A percentile compares a stretch with the other conserved stretches of the same genome.
Conservation (phyloP, 1,284 basidiomycete species). For the Cutaneotrichosporon mucoides region DNA sequence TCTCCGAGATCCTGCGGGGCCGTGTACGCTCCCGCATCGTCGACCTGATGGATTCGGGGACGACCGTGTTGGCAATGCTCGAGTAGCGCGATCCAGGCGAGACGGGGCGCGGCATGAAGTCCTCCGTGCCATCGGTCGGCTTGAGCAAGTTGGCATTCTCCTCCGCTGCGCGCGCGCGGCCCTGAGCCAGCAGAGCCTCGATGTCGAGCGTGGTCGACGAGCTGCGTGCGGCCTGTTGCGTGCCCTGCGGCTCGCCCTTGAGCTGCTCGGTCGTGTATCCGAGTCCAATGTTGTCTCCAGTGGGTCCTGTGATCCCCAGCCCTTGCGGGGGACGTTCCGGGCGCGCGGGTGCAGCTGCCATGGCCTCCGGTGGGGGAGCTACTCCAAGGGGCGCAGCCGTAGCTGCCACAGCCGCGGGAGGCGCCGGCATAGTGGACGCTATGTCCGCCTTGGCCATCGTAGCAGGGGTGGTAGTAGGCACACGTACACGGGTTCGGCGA, state of each 20-base stretch:
- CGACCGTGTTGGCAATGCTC: neutral
- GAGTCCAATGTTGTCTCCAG: neutral
- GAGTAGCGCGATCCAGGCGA: constrained; percentile 14
- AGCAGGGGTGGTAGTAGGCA: neutral
- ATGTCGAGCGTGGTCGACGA: constrained; percentile 42
- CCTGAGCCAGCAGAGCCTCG: constrained; percentile 27
- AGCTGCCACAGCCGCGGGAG: too few relatives aligned
- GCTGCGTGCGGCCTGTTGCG: constrained; percentile 19
- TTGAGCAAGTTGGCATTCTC: constrained; percentile 9
- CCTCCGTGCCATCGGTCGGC: constrained; percentile 14
- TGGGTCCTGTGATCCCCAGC: too few relatives aligned
- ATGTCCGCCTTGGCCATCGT: neutral
- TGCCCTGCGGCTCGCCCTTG: neutral
- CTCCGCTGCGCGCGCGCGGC: constrained; percentile 10
- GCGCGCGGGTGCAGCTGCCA: too few relatives aligned
- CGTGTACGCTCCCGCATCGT: constrained; percentile 1
- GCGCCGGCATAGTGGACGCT: neutral
- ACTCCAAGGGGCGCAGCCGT: too few relatives aligned
- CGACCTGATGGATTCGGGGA: neutral
- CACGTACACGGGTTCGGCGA: neutral
- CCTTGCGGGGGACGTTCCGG: too few relatives aligned
- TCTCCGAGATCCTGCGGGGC: constrained; percentile 11
- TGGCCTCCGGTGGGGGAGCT: too few relatives aligned
- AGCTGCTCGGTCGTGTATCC: constrained; percentile 10
- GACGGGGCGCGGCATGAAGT: constrained; percentile 7